Percentiles rank a stretch among this genome's conserved stretches.
Evolutionary conservation across 163 green algal genomes (phyloP).

Genomic region (Chlamydomonas reinhardtii): DNA sequence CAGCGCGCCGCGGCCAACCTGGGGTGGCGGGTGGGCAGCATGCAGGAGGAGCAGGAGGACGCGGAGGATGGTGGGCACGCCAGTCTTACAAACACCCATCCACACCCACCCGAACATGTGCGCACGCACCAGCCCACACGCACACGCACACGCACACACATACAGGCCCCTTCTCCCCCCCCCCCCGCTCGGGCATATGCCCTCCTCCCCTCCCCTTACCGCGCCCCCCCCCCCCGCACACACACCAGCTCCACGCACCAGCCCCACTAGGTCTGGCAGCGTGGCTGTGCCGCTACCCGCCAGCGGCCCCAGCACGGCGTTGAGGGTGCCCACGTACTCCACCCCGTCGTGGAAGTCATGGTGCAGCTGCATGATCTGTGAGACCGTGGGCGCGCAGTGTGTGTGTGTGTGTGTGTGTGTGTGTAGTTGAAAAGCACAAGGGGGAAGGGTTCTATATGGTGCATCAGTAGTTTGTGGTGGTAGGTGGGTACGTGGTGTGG

Average conservation of each 20-base stretch:
- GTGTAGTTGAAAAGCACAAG: no score
- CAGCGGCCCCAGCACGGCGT: background rate
- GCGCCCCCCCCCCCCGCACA: background rate
- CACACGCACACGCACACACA: background rate
- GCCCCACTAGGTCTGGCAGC: constrained; percentile 18
- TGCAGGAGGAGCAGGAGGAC: no score
- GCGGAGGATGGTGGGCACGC: no score
- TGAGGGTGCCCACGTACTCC: constrained; percentile 25
- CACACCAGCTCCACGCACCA: background rate
- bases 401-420: no score
- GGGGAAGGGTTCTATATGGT: no score
- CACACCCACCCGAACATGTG: background rate
- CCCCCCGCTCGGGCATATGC: no score
- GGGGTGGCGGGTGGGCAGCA: background rate
- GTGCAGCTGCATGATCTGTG: constrained; percentile 48
- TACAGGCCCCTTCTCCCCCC: no score
- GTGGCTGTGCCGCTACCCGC: constrained; percentile 7
- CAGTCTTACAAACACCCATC: background rate
- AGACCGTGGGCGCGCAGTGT: no score
- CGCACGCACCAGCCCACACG: background rate
- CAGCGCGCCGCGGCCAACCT: constrained; percentile 66
- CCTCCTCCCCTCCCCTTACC: no score
- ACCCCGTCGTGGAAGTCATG: constrained; percentile 29
- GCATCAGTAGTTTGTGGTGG: no score
- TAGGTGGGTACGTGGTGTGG: no score